phyloP scores from a whole-genome alignment of 2,329 filamentous ascomycete genomes.

The Sporothrix phasma region DNA sequence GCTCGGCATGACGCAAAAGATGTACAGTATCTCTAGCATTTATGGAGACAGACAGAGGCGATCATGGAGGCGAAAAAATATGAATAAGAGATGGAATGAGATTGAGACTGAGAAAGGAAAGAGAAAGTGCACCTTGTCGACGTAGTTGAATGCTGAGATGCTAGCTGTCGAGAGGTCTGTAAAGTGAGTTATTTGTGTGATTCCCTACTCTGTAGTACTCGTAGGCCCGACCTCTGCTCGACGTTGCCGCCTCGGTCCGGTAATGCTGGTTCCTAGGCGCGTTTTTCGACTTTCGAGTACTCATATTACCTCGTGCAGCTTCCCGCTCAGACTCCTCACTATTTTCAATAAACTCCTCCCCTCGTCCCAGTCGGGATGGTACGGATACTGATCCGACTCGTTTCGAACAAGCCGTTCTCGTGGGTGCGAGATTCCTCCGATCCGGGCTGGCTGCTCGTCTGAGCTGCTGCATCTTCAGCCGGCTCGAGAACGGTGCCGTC shows the following conservation, averaged over 20 bases:
- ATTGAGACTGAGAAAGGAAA: not conserved
- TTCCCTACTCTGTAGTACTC: too few species aligned
- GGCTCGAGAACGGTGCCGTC: not conserved
- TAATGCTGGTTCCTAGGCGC: not conserved
- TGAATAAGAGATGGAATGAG: too few species aligned
- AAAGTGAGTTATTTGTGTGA: not conserved
- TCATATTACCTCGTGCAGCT: not conserved
- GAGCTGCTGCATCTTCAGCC: not conserved
- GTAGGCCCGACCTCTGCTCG: too few species aligned
- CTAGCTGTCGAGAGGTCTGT: not conserved
- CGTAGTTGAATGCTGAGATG: not conserved
- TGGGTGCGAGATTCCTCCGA: not conserved
- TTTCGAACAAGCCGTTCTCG: not conserved
- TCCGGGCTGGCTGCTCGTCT: not conserved
- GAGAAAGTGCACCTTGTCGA: not conserved
- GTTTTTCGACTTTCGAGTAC: not conserved
- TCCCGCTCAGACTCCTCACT: not conserved
- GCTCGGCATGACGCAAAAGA: not conserved
- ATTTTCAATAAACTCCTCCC: conserved; percentile 1
- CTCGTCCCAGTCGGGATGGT: not conserved
- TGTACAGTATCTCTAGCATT: not conserved
- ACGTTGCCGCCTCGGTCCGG: not conserved
- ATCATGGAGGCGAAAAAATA: not conserved
- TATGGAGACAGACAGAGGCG: not conserved
- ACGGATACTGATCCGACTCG: not conserved